A percentile compares a stretch with the other conserved stretches of the same genome.
Evolutionary conservation across 495 filamentous ascomycete genomes (phyloP).

Genomic region (Xylaria cubensis): DNA sequence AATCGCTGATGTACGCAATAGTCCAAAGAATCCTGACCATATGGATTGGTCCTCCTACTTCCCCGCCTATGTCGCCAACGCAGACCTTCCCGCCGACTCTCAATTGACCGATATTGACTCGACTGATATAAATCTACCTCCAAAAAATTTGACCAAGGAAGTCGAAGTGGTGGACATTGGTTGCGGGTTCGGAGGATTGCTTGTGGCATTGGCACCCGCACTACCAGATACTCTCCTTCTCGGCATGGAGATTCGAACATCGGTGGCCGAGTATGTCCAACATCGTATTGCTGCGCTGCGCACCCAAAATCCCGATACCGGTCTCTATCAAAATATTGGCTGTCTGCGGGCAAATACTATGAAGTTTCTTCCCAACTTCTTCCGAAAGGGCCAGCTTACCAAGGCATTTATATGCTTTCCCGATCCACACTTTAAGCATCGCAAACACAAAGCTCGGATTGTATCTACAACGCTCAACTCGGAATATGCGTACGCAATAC

Average conservation of each 20-base stretch:
- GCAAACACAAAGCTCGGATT: conserved; percentile 96
- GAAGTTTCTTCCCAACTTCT: conserved; percentile 98
- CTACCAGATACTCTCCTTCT: conserved; percentile 84
- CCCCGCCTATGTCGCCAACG: conserved; percentile 65
- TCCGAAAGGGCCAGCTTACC: conserved; percentile 73
- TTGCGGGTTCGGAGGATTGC: conserved; percentile 91
- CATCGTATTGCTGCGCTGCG: conserved; percentile 85
- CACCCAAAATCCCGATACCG: conserved; percentile 62
- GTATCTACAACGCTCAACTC: conserved; percentile 85
- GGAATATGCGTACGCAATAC: conserved; percentile 90
- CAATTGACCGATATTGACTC: conserved; percentile 23
- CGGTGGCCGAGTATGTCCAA: conserved; percentile 87
- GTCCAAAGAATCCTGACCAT: conserved; percentile 76
- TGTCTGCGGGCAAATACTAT: conserved; percentile 93
- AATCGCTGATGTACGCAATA: conserved; percentile 45
- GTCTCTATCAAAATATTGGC: conserved; percentile 80
- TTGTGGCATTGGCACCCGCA: conserved; percentile 82
- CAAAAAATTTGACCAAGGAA: conserved; percentile 61
- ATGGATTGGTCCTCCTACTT: conserved; percentile 93
- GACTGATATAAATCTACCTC: conserved; percentile 30
- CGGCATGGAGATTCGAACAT: conserved; percentile 89
- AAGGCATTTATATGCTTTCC: conserved; percentile 98
- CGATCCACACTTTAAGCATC: conserved; percentile 95
- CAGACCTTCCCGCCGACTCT: conserved; percentile 20
- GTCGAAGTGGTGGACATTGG: conserved; percentile 97